Conservation (phyloP, 495 filamentous ascomycete genomes). For the Hypoxylon perforatum region DNA sequence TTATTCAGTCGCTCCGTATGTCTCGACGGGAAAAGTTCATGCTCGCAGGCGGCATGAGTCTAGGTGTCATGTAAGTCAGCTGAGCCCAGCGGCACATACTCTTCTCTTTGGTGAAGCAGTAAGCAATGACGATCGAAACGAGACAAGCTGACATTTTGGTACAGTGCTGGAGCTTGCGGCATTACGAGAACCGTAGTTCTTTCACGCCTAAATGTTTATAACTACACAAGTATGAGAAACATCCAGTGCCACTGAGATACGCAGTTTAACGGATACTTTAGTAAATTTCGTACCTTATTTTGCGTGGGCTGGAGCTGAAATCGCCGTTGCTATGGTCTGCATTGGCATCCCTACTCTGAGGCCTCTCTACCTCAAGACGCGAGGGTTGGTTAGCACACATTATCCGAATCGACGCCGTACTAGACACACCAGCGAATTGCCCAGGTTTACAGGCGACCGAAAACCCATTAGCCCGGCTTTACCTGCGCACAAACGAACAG, state of each 20-base stretch:
- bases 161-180: constrained; percentile 53
- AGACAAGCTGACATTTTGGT: constrained; percentile 24
- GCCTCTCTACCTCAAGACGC: constrained; percentile 49
- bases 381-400: constrained; percentile 36
- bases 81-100: not conserved
- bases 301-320: constrained; percentile 55
- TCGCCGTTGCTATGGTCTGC: constrained; percentile 54
- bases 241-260: not conserved
- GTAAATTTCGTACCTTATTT: constrained; percentile 55
- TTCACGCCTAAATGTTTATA: constrained; percentile 47
- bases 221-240: constrained; percentile 49
- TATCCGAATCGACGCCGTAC: constrained; percentile 19
- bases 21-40: constrained; percentile 54
- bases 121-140: not conserved
- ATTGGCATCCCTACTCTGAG: constrained; percentile 53
- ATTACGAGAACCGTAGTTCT: constrained; percentile 53
- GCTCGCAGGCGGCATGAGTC: constrained; percentile 55
- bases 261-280: not conserved
- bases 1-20: constrained; percentile 56
- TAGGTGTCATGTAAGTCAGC: constrained; percentile 54
- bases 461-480: constrained; percentile 11
- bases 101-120: not conserved
- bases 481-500: constrained; percentile 20
- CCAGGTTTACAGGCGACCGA: constrained; percentile 41
- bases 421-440: constrained; percentile 39